Conservation (phyloP, 1,284 basidiomycete species). For the Leccinum holopus region DNA sequence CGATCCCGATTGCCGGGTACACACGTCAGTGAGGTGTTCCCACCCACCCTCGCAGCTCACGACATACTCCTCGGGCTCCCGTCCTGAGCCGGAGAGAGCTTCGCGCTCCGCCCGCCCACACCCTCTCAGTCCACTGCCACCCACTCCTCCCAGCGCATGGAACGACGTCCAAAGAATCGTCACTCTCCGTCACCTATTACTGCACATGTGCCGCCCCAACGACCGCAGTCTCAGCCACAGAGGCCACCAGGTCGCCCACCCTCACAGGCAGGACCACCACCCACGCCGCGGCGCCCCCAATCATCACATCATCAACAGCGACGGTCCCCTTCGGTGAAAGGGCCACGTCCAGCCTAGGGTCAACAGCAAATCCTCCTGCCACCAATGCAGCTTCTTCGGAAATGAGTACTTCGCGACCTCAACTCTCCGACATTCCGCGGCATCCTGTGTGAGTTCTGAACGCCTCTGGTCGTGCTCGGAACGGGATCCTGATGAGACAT, state of each 20-base stretch:
- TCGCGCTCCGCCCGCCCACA: too few relatives aligned
- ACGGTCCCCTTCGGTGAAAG: constrained; percentile 37
- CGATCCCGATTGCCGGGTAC: too few relatives aligned
- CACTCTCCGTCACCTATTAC: constrained; percentile 43
- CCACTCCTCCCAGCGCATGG: constrained; percentile 5
- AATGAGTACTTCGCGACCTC: constrained; percentile 27
- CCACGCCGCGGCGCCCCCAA: constrained; percentile 37
- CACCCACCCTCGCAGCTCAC: too few relatives aligned
- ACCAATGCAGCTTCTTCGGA: constrained; percentile 27
- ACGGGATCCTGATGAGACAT: constrained; percentile 17
- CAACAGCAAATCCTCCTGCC: constrained; percentile 17
- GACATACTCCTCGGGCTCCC: too few relatives aligned
- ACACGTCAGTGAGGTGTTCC: too few relatives aligned
- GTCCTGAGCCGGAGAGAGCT: too few relatives aligned
- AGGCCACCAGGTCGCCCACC: constrained; percentile 38
- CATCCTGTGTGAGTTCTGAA: constrained; percentile 31
- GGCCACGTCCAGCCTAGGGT: constrained; percentile 37
- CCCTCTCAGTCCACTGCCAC: too few relatives aligned
- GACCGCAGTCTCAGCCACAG: constrained; percentile 53
- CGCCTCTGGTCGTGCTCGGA: not conserved
- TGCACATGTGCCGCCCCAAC: constrained; percentile 38
- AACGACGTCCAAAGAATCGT: constrained; percentile 30
- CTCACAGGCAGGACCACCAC: constrained; percentile 37
- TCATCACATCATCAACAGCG: constrained; percentile 36
- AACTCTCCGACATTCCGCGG: constrained; percentile 24